Evolutionary conservation across 1,284 basidiomycete species (phyloP).

Genomic region (Malassezia arunalokei): DNA sequence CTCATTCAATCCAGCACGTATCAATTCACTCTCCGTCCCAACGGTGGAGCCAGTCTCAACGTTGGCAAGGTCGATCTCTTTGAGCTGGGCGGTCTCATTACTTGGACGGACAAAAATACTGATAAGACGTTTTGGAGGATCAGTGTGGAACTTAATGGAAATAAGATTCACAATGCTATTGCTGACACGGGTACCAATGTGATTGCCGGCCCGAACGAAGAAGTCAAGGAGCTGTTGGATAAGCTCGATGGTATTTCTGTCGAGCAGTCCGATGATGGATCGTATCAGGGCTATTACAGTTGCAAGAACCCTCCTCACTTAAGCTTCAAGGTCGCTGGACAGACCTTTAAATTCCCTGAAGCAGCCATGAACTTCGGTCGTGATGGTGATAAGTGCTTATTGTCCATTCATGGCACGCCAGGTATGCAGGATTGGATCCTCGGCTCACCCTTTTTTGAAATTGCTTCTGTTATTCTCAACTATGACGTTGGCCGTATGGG

Average conservation of each 20-base stretch:
- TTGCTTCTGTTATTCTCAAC: constrained; percentile 47
- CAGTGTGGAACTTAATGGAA: constrained; percentile 31
- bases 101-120: constrained; percentile 47
- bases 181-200: constrained; percentile 52
- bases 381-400: constrained; percentile 28
- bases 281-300: constrained; percentile 34
- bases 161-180: constrained; percentile 47
- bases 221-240: constrained; percentile 49
- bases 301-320: constrained; percentile 37
- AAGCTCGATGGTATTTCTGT: constrained; percentile 48
- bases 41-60: constrained; percentile 52
- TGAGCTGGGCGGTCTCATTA: constrained; percentile 36
- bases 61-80: constrained; percentile 49
- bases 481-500: constrained; percentile 46
- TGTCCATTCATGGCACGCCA: constrained; percentile 38
- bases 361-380: constrained; percentile 26
- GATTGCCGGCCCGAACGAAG: constrained; percentile 47
- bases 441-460: constrained; percentile 44
- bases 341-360: constrained; percentile 21
- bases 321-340: constrained; percentile 44
- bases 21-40: constrained; percentile 50
- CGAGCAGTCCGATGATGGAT: constrained; percentile 24
- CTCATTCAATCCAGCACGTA: constrained; percentile 40
- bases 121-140: constrained; percentile 43
- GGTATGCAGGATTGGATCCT: constrained; percentile 46